phyloP scores from a whole-genome alignment of 257 asterid genomes.

The Schizonepeta tenuifolia region DNA sequence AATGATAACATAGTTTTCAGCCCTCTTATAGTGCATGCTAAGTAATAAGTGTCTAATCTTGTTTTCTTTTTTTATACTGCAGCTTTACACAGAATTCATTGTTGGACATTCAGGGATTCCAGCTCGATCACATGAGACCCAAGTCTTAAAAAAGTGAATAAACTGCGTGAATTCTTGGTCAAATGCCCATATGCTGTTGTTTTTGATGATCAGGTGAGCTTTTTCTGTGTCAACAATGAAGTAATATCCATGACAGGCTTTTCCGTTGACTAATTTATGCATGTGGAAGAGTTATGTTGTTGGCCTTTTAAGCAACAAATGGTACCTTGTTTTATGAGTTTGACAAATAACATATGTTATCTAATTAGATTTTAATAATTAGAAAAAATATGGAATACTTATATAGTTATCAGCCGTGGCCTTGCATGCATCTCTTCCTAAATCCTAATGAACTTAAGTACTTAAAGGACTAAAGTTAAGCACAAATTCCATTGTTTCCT shows the following conservation, averaged over 20 bases:
- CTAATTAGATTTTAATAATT: conserved; percentile 10
- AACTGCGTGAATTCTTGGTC: conserved; percentile 57
- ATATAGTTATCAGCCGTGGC: conserved; percentile 15
- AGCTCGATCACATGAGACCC: conserved; percentile 41
- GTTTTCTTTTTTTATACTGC: conserved; percentile 39
- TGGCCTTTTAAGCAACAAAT: conserved; percentile 12
- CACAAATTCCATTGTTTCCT: conserved; percentile 1
- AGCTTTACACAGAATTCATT: conserved; percentile 42
- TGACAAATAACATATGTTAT: conserved; percentile 14
- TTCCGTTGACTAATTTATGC: not conserved
- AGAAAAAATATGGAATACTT: not conserved
- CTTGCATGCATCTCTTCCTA: conserved; percentile 16
- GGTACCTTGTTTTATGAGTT: conserved; percentile 17
- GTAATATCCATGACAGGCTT: not conserved
- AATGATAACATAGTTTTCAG: conserved; percentile 12
- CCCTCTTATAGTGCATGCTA: conserved; percentile 8
- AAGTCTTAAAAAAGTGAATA: conserved; percentile 54
- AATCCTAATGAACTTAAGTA: conserved; percentile 1
- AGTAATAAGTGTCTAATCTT: conserved; percentile 17
- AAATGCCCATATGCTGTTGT: conserved; percentile 61
- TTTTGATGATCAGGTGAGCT: conserved; percentile 65
- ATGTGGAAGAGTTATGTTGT: not conserved
- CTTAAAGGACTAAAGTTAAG: not conserved
- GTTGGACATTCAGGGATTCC: conserved; percentile 49
- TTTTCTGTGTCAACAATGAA: conserved; percentile 25